Percentiles rank a stretch among this genome's conserved stretches.
phyloP scores from a whole-genome alignment of 257 asterid species.

The Solanum arcanum region DNA sequence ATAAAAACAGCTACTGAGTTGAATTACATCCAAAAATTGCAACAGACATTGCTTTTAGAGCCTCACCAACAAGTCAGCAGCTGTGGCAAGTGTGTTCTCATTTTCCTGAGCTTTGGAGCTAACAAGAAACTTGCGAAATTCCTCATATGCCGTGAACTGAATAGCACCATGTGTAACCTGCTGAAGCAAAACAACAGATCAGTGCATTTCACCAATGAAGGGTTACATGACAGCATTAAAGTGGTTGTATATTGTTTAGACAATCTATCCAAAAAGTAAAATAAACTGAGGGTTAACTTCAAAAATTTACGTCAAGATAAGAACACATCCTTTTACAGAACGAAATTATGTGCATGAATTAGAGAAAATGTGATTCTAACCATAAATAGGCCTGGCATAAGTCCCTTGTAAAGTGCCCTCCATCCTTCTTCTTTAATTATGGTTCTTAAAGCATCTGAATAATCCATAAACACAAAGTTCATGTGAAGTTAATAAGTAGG shows the following conservation, averaged over 20 bases:
- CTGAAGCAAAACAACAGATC: conserved; percentile 29
- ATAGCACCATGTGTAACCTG: conserved; percentile 97
- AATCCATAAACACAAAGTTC: neutral
- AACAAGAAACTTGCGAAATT: conserved; percentile 56
- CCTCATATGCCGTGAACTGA: conserved; percentile 91
- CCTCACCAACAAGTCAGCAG: conserved; percentile 57
- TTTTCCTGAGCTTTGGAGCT: conserved; percentile 24
- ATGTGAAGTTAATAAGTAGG: neutral
- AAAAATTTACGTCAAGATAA: neutral
- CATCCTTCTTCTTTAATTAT: conserved; percentile 92
- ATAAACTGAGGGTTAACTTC: neutral
- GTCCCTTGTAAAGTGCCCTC: conserved; percentile 88
- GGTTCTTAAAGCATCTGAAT: conserved; percentile 83
- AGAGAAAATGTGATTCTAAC: conserved; percentile 27
- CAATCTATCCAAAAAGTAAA: neutral
- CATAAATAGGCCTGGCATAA: conserved; percentile 78
- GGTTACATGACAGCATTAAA: neutral
- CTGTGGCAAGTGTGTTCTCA: conserved; percentile 9
- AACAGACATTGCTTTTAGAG: conserved; percentile 8
- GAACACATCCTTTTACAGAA: neutral
- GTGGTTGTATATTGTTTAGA: neutral
- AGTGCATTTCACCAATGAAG: conserved; percentile 1
- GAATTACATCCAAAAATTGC: neutral
- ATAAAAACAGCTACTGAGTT: neutral
- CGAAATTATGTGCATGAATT: neutral